Evolutionary conservation across 176 grass and related monocot species (phyloP).

Genomic region (Carex littledalei): DNA sequence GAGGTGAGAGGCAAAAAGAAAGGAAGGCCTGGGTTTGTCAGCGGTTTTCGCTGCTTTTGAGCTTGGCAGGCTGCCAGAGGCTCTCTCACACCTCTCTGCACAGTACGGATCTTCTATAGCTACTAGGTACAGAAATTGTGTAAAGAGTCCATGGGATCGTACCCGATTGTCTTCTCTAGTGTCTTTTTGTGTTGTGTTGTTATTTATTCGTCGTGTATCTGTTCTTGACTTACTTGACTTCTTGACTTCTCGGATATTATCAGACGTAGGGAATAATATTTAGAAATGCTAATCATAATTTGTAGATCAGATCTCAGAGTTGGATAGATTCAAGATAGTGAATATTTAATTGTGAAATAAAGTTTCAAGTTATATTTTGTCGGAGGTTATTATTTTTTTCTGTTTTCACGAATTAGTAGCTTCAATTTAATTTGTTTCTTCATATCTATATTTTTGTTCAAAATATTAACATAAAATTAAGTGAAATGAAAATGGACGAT

Average conservation of each 20-base stretch:
- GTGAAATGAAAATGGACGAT: no score
- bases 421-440: no score
- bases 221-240: background rate
- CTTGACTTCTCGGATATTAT: background rate
- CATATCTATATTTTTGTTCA: no score
- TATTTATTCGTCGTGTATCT: background rate
- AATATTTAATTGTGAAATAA: no score
- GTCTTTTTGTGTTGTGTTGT: background rate
- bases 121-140: background rate
- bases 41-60: slow-evolving; percentile 33
- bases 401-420: no score
- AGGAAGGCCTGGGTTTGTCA: slow-evolving; percentile 20
- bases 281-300: no score
- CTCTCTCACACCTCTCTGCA: background rate
- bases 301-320: no score
- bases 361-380: no score
- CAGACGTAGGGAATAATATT: background rate
- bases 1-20: slow-evolving; percentile 18
- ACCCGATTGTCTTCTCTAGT: background rate
- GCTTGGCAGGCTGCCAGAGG: slow-evolving; percentile 8
- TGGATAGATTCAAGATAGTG: no score
- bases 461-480: no score
- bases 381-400: no score
- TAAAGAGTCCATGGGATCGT: background rate
- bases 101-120: slow-evolving; percentile 16